Evolutionary conservation across 352 stramenopile species (phyloP), one percentile per base, ranked within the genome.

Genomic region (Globisporangium sylvaticum): DNA sequence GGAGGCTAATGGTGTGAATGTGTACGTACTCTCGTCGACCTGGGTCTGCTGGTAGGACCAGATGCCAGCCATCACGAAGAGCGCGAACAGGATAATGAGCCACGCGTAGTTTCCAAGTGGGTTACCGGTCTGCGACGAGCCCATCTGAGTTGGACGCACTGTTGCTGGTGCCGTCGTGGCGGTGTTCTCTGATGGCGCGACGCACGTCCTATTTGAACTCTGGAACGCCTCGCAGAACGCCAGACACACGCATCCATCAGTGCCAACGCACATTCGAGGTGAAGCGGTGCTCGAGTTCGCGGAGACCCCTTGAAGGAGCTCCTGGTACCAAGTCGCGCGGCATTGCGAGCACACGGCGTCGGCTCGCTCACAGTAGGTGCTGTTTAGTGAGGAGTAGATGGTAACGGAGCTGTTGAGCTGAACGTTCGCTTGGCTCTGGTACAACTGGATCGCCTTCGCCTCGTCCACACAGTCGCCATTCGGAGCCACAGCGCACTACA

Each of bases 81-180:
- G 48, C 22, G 22, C n/a, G 22, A 55, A 25, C 7, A 55, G 24
- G 8, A 55, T 20, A 4, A 62, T n/a, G 65, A 27, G 12, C 77
- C 77, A 65, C 48, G 10, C 48, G 48, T 55, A 55, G 48, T 31
- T 20, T 24, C n/a, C 22, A 1, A 55, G n/a, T 0, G 48, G 22
- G 22, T 18, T 0, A 10, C n/a, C 6, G 22, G 4, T 18, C 2
- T 29, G 8, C 0, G 48, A 55, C 7, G n/a, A 18, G 48, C 15
- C 48, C 8, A 55, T 31, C 22, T 29, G 22, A 24, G 48, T 18
- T 55, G 48, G 48, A 55, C 48, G 31, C 20, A 18, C 9, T 18
- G 12, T 18, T 31, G 4, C 22, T 1, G 22, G 48, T 20, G 22
- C 48, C 2, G 48, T 29, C 4, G 48, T 55, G 18, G 42, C 15